These are phyloP conservation scores for Rhodotorula sp. DNA, from an alignment of 1,284 basidiomycete genomes.

Conservation along the genomic window DNA sequence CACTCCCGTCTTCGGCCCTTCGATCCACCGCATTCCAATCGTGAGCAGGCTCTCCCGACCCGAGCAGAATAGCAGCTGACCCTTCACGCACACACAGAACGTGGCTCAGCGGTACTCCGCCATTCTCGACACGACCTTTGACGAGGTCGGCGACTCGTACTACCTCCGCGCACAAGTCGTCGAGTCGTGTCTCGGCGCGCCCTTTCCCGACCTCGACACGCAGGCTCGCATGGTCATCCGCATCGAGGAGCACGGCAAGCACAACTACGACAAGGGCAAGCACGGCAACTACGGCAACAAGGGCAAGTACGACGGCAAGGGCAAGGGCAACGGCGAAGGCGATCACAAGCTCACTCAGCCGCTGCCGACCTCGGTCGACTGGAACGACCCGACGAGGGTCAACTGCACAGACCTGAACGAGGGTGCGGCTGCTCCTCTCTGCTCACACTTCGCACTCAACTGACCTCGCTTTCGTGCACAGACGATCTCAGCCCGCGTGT, in stretches of 20 bases:
- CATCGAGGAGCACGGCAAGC: conserved; percentile 30
- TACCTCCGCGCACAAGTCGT: conserved; percentile 47
- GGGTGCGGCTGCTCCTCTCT: not conserved
- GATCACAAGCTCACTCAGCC: no score
- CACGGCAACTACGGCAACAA: conserved; percentile 6
- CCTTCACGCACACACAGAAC: not conserved
- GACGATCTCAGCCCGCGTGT: conserved; percentile 43
- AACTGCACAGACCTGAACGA: conserved; percentile 44
- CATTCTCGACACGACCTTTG: conserved; percentile 46
- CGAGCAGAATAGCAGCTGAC: no score
- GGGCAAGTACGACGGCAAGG: no score
- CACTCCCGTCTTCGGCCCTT: conserved; percentile 8
- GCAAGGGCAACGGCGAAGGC: no score
- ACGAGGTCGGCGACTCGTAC: conserved; percentile 44
- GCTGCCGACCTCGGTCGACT: conserved; percentile 35
- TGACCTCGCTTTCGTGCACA: not conserved
- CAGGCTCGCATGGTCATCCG: conserved; percentile 38
- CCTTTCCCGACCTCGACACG: conserved; percentile 23
- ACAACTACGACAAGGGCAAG: not conserved
- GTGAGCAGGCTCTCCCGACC: not conserved
- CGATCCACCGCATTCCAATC: conserved; percentile 29
- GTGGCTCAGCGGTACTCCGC: conserved; percentile 51
- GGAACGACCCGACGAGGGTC: conserved; percentile 33
- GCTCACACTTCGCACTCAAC: not conserved
- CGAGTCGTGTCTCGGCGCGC: conserved; percentile 14